phyloP scores from a whole-genome alignment of 768 basidiomycete species.

The Tricholoma saponaceum region DNA sequence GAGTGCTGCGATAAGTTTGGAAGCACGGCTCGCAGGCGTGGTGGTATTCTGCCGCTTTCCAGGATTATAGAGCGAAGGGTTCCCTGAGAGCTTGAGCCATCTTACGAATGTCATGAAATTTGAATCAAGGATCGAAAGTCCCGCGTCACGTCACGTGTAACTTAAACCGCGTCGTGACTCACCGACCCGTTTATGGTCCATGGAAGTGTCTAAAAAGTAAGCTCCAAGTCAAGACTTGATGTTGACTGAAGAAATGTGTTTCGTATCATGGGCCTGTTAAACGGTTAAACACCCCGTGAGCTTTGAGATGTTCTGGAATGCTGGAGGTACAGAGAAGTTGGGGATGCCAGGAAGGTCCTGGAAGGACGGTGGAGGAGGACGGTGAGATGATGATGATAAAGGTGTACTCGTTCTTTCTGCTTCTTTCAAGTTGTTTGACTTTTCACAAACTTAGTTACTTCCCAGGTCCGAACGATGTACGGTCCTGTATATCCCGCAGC shows the following conservation, averaged over 20 bases:
- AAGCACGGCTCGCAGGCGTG: background rate
- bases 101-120: too few species aligned
- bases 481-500: slow-evolving; percentile 67
- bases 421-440: background rate
- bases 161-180: too few species aligned
- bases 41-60: slow-evolving; percentile 6
- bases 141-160: too few species aligned
- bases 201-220: too few species aligned
- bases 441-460: background rate
- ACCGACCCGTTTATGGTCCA: too few species aligned
- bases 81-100: slow-evolving; percentile 9
- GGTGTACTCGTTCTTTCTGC: slow-evolving; percentile 23
- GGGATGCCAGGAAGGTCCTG: slow-evolving; percentile 66
- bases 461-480: slow-evolving; percentile 71
- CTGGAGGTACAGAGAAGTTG: slow-evolving; percentile 27
- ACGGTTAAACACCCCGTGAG: too few species aligned
- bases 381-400: slow-evolving; percentile 46
- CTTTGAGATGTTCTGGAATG: slow-evolving; percentile 58
- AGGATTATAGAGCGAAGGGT: slow-evolving; percentile 4
- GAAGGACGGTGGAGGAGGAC: slow-evolving; percentile 55
- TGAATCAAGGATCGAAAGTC: too few species aligned
- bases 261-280: too few species aligned
- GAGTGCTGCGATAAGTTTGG: slow-evolving; percentile 5
- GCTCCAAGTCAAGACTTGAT: too few species aligned
- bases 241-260: too few species aligned